These are phyloP conservation scores for Crithidia brevicula DNA, from an alignment of 208 protist genomes.

Conservation along the genomic window DNA sequence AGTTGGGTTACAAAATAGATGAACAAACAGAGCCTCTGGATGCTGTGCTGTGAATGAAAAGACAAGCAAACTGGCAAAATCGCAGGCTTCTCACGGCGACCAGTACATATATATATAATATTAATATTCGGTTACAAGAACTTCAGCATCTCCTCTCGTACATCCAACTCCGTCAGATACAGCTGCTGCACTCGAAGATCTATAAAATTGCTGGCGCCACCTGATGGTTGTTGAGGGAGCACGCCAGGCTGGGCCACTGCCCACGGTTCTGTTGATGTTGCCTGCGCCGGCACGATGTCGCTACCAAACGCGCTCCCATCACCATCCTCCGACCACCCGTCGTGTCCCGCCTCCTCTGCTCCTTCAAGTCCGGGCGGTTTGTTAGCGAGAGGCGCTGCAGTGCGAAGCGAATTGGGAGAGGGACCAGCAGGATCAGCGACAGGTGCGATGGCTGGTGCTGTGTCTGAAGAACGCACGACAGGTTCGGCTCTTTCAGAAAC, in stretches of 20 bases:
- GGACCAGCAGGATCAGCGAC: too few relatives aligned
- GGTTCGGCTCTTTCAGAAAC: too few relatives aligned
- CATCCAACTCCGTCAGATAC: conserved; percentile 23
- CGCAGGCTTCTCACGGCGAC: too few relatives aligned
- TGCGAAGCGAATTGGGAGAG: too few relatives aligned
- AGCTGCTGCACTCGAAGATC: conserved; percentile 12
- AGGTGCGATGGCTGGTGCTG: too few relatives aligned
- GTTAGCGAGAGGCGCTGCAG: neutral
- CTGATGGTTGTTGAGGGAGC: neutral
- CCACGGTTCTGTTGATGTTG: neutral
- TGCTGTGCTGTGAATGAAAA: too few relatives aligned
- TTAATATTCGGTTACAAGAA: conserved; percentile 28
- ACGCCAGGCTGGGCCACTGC: neutral
- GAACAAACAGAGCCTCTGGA: too few relatives aligned
- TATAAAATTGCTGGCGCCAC: neutral
- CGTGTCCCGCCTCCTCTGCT: neutral
- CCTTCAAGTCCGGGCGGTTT: neutral
- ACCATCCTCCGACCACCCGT: conserved; percentile 14
- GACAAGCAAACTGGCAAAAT: too few relatives aligned
- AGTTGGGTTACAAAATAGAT: too few relatives aligned
- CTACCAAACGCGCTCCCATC: conserved; percentile 2
- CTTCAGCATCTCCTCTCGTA: conserved; percentile 16
- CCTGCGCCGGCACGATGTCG: neutral
- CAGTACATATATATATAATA: too few relatives aligned
- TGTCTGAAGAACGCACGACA: too few relatives aligned